Conservation (phyloP, 306 rosid genomes). For the Bauhinia variegata region DNA sequence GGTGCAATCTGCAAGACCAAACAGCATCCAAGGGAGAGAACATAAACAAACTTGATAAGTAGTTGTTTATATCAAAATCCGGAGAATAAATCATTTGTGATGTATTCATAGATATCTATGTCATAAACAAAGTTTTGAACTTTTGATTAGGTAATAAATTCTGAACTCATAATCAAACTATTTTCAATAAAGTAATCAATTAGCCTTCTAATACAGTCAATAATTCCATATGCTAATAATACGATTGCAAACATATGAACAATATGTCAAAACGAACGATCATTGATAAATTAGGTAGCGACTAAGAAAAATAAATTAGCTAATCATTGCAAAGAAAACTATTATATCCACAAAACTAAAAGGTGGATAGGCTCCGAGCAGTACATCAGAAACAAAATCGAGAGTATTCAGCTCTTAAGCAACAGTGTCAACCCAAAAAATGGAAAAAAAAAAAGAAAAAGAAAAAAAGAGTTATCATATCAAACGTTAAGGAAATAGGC, state of each 20-base stretch:
- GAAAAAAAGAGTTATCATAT: not conserved
- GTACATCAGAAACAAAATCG: not conserved
- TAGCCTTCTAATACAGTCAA: not conserved
- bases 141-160: no score
- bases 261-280: no score
- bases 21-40: not conserved
- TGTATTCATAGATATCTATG: no score
- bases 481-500: conserved; percentile 19
- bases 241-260: not conserved
- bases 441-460: not conserved
- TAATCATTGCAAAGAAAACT: conserved; percentile 7
- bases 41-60: not conserved
- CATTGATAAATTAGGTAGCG: conserved; percentile 13
- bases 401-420: conserved; percentile 1
- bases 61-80: not conserved
- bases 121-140: not conserved
- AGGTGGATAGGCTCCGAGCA: conserved; percentile 10
- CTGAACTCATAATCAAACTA: conserved; percentile 1
- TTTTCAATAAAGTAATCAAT: not conserved
- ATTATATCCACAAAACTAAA: conserved; percentile 5
- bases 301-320: conserved; percentile 23
- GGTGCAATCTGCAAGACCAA: conserved; percentile 79
- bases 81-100: no score
- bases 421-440: not conserved
- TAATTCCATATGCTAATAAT: conserved; percentile 15